Percentiles rank a stretch among this genome's conserved stretches.
Conservation (phyloP, 352 stramenopile genomes). For the Phytophthora niederhauseri region DNA sequence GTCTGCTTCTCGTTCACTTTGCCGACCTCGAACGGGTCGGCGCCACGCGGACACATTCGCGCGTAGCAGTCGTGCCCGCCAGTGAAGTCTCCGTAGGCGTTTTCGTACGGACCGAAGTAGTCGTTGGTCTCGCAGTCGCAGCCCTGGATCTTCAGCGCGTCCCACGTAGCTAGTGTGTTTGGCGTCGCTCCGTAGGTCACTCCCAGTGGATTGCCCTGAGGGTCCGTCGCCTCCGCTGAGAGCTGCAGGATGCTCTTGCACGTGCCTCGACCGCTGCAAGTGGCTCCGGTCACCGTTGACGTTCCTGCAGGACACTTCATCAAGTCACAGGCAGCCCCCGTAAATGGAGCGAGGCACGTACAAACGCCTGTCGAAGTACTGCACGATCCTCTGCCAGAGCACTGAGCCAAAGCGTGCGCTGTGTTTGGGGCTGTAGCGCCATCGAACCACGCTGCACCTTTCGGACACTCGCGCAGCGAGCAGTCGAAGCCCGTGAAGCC, state of each 20-base stretch:
- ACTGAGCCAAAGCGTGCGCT: slow-evolving; percentile 52
- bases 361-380: slow-evolving; percentile 61
- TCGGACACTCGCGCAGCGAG: slow-evolving; percentile 53
- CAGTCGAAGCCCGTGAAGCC: slow-evolving; percentile 70
- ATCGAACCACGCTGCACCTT: slow-evolving; percentile 73
- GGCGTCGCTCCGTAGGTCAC: slow-evolving; percentile 71
- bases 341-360: slow-evolving; percentile 72
- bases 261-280: slow-evolving; percentile 72
- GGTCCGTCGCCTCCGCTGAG: slow-evolving; percentile 39
- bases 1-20: slow-evolving; percentile 79
- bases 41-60: slow-evolving; percentile 88
- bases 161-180: slow-evolving; percentile 75
- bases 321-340: slow-evolving; percentile 75
- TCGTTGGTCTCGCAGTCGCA: slow-evolving; percentile 71
- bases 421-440: slow-evolving; percentile 54
- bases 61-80: slow-evolving; percentile 73
- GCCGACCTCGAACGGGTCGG: slow-evolving; percentile 77
- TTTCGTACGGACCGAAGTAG: slow-evolving; percentile 74
- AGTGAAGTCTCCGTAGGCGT: slow-evolving; percentile 55
- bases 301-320: slow-evolving; percentile 49
- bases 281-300: slow-evolving; percentile 10
- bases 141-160: slow-evolving; percentile 84
- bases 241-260: slow-evolving; percentile 84
- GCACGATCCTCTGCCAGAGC: slow-evolving; percentile 67
- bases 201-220: slow-evolving; percentile 50